Evolutionary conservation across 2,329 filamentous ascomycete species (phyloP).

Genomic region (Colletotrichum filicis): DNA sequence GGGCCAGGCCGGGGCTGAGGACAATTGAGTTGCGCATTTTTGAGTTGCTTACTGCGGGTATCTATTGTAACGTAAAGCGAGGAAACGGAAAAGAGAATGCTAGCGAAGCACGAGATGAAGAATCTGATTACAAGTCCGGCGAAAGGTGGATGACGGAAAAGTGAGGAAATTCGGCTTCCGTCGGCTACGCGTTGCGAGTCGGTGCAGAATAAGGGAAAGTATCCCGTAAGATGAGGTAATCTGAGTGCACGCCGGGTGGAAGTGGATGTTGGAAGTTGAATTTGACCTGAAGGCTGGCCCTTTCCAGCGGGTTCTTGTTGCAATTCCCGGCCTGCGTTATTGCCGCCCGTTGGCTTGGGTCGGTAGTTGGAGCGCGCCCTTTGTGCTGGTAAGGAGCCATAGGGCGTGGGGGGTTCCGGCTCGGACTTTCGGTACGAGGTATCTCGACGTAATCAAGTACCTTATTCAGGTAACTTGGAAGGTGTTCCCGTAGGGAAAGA

Average conservation of each 20-base stretch:
- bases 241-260: not conserved
- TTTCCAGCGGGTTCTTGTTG: not conserved
- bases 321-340: not conserved
- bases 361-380: conserved; percentile 2
- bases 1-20: conserved; percentile 6
- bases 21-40: not conserved
- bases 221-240: not conserved
- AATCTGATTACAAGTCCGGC: not conserved
- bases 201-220: not conserved
- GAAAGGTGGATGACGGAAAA: conserved; percentile 6
- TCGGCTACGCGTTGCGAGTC: conserved; percentile 11
- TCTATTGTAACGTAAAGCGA: not conserved
- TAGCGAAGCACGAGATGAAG: not conserved
- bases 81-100: not conserved
- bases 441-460: not conserved
- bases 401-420: not conserved
- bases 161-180: conserved; percentile 23
- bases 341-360: not conserved
- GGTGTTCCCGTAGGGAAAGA: too few relatives aligned
- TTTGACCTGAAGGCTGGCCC: not conserved
- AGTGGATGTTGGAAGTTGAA: not conserved
- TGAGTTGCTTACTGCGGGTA: not conserved
- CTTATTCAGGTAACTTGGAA: too few relatives aligned
- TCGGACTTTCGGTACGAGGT: not conserved
- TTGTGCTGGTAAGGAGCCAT: not conserved